Percentiles rank a stretch among this genome's conserved stretches.
phyloP scores from a whole-genome alignment of 108 stramenopile species.

The Cylindrotheca closterium region DNA sequence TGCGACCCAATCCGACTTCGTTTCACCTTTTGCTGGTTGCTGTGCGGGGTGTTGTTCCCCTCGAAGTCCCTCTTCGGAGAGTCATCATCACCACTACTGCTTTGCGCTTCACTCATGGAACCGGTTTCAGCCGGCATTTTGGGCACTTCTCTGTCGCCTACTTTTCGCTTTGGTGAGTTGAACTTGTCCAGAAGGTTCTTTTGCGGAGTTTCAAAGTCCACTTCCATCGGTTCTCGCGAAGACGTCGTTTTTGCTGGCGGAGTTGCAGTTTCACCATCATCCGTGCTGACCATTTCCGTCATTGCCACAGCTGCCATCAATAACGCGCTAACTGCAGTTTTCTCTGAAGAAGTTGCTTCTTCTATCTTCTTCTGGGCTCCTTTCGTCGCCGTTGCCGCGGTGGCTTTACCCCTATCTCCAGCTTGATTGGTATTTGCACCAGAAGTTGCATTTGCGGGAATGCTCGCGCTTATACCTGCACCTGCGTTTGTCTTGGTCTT shows the following conservation, averaged over 20 bases:
- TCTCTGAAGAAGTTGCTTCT: constrained; percentile 17
- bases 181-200: constrained; percentile 30
- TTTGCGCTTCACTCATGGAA: not conserved
- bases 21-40: constrained; percentile 19
- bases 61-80: constrained; percentile 19
- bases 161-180: constrained; percentile 40
- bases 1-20: constrained; percentile 30
- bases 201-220: constrained; percentile 25
- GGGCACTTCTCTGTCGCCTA: constrained; percentile 2
- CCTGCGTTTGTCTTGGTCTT: no score
- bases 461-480: no score
- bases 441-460: no score
- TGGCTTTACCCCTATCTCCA: not conserved
- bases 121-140: not conserved
- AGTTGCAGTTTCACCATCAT: not conserved
- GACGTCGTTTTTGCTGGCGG: not conserved
- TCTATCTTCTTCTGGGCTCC: not conserved
- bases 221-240: constrained; percentile 10
- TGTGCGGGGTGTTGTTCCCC: constrained; percentile 21
- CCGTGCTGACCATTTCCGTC: constrained; percentile 43
- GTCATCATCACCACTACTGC: constrained; percentile 1
- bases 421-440: constrained; percentile 1
- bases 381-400: constrained; percentile 13
- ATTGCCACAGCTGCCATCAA: constrained; percentile 62
- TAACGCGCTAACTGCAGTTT: constrained; percentile 36